Evolutionary conservation across 78 protist species (phyloP), one percentile per base, ranked within the genome.

Genomic region (Planoprotostelium fungivorum): DNA sequence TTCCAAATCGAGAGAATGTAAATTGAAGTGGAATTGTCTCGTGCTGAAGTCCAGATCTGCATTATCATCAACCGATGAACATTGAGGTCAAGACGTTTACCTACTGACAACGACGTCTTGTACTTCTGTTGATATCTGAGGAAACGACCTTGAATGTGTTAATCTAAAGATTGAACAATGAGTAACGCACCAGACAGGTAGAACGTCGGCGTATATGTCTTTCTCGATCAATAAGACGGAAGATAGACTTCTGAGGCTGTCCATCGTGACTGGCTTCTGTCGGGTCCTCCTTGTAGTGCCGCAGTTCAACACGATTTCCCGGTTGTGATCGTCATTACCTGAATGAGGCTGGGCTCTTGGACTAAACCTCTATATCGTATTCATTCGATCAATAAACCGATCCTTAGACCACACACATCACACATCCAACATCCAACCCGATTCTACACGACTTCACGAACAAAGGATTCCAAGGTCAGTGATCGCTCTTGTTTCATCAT

Each of bases 1-100:
- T 89, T 29, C 88, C 90, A 83, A 34, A 92, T 85, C 88, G 89
- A 38, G 93, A 90, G 73, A 92, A 92, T 39, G 37, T 92, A 63
- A 63, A 92, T 37, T 73, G 63, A 83, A 88, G 85, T 36, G 89
- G 87, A 34, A 92, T 83, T 36, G 37, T 89, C 16, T 92, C 90
- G 36, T 89, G 86, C 31, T 35, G 35, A 37, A 92, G 85, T 9
- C 88, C 85, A 0, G 90, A 90, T 89, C 92, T 89, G 28, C 85
- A 85, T 85, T 5, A 28, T 92, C 92, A 36, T 89, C 89, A 31
- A 89, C 38, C 0, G 89, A 38, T 88, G 91, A 89, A 35, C 51
- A 92, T 34, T 51, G 16, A 51, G 73, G 16, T 5, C 5, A 51
- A 51, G 73, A 51, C n/a, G n/a, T 51, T 51, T 16, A 51, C 73